Evolutionary conservation across 2,329 filamentous ascomycete species (phyloP), one percentile per base, ranked within the genome.

Genomic region (Cytospora chrysosperma): DNA sequence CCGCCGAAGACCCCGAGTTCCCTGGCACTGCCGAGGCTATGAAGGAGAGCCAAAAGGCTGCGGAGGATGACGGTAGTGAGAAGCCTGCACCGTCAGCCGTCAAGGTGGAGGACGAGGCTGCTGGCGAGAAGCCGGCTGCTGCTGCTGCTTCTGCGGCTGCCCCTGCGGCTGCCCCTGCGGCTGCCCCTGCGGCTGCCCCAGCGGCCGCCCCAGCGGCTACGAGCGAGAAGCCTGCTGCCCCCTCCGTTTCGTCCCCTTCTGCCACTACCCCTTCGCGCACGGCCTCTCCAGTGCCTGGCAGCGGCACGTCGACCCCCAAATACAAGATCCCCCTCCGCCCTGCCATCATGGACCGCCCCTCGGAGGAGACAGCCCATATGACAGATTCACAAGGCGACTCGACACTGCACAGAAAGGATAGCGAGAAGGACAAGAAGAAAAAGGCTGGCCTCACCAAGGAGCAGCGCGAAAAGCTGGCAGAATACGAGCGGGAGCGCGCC

Each of bases 381-480:
- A 87, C 86, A 0, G 84, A 87, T 59, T 26, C 37, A 4, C 56
- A 64, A 15, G 90, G 93, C 60, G 88, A 94, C 74, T 90, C 91
- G 71, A 88, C 90, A 68, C 76, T 93, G 63, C 85, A 89, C 57
- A 89, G 88, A 75, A 92, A 91, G 79, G 74, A 75, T 59, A 74
- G 74, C 69, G 69, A 74, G 63, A 72, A 75, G 71, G 21, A 55
- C 49, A 53, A 61, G 37, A 61, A 61, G 51, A 96, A 94, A 81
- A 96, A 95, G 83, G 88, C 86, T 13, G 90, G 89, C 0, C 79
- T 99, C 63, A 88, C 87, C 65, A 96, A 95, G 78, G 95, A 98
- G 76, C 95, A 99, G 79, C 88, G 91, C 34, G 95, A 98, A 72
- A 92, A 97, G 73, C 83, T 99, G 34, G 88, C 88, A 4, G 93